Evolutionary conservation across 2,329 filamentous ascomycete species (phyloP).

Genomic region (Trichoderma oligosporum): DNA sequence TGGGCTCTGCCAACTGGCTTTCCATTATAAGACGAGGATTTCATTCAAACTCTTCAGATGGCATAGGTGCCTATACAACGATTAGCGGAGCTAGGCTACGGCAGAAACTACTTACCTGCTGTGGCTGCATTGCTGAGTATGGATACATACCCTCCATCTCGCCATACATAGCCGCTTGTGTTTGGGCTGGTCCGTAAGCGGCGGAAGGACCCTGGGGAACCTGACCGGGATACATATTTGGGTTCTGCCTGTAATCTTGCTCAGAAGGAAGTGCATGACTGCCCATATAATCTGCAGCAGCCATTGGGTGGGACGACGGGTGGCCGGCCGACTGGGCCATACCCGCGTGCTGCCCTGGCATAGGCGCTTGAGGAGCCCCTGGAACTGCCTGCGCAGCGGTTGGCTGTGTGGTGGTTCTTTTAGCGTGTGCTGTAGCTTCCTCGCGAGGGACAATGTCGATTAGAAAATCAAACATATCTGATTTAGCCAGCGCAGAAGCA

Average conservation of each 20-base stretch:
- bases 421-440: conserved; percentile 81
- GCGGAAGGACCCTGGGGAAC: conserved; percentile 69
- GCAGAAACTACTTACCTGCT: conserved; percentile 64
- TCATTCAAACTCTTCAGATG: conserved; percentile 46
- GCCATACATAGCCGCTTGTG: conserved; percentile 66
- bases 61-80: conserved; percentile 39
- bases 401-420: conserved; percentile 61
- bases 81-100: conserved; percentile 18
- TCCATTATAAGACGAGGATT: not conserved
- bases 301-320: conserved; percentile 53
- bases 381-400: conserved; percentile 42
- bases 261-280: conserved; percentile 63
- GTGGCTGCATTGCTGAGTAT: conserved; percentile 74
- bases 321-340: conserved; percentile 55
- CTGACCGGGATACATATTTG: conserved; percentile 76
- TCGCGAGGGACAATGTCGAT: conserved; percentile 98
- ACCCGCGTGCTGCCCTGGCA: conserved; percentile 49
- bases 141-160: conserved; percentile 82
- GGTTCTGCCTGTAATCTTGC: conserved; percentile 74
- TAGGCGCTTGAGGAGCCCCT: conserved; percentile 49
- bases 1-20: not conserved
- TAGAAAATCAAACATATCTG: conserved; percentile 99
- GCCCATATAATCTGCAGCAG: conserved; percentile 59
- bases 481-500: conserved; percentile 90
- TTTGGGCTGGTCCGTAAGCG: conserved; percentile 72